Percentiles rank a stretch among this genome's conserved stretches.
Evolutionary conservation across 139 green algal genomes (phyloP).

Genomic region (Raphidocelis subcapitata): DNA sequence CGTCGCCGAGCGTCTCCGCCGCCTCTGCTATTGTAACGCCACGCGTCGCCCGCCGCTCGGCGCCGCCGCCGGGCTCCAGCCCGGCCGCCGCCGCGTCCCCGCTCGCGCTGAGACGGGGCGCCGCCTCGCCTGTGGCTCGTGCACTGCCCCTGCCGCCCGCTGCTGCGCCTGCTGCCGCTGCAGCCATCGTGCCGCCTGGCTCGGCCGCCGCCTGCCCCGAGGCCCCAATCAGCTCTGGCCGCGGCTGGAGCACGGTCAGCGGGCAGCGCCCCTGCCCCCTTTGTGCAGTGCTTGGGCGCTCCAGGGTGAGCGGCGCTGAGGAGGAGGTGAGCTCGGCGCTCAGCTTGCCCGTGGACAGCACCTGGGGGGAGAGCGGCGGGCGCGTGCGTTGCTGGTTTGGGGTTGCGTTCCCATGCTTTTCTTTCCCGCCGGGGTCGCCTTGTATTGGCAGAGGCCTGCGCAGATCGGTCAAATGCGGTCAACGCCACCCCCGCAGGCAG

Average conservation of each 20-base stretch:
- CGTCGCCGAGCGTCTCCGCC: background rate
- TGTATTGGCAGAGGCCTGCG: too few relatives aligned
- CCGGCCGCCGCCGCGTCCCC: constrained; percentile 8
- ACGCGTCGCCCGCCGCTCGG: background rate
- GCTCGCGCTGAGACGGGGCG: too few relatives aligned
- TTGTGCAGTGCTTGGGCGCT: constrained; percentile 46
- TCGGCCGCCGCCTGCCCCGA: constrained; percentile 14
- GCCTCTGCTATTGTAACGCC: background rate
- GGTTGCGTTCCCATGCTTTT: too few relatives aligned
- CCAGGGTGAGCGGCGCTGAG: background rate
- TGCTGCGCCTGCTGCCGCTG: background rate
- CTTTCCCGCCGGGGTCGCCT: too few relatives aligned
- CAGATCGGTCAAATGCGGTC: too few relatives aligned
- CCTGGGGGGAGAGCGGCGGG: constrained; percentile 3
- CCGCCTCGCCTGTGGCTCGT: constrained; percentile 3
- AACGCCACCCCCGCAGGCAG: too few relatives aligned
- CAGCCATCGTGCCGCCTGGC: background rate
- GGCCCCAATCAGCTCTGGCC: constrained; percentile 18
- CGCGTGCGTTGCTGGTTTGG: too few relatives aligned
- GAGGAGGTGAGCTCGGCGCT: too few relatives aligned
- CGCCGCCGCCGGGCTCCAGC: background rate
- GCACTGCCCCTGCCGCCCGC: too few relatives aligned
- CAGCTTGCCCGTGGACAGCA: background rate
- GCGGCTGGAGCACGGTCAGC: constrained; percentile 56
- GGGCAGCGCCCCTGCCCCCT: constrained; percentile 50